phyloP scores from a whole-genome alignment of 2,329 filamentous ascomycete genomes.

The Xylaria polymorpha region DNA sequence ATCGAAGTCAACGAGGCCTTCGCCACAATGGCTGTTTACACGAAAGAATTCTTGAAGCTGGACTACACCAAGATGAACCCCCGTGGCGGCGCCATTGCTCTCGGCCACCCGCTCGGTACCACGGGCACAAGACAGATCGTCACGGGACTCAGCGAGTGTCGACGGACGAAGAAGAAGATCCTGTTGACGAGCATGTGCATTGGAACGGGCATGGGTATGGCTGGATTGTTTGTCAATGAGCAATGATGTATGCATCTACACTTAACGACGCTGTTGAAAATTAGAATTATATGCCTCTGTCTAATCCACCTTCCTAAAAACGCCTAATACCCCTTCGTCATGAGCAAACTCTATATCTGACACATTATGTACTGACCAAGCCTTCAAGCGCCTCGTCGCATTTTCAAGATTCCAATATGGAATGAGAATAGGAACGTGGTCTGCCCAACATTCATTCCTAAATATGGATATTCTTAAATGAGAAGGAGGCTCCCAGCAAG shows the following conservation, averaged over 20 bases:
- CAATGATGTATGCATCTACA: constrained; percentile 47
- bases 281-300: constrained; percentile 18
- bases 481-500: constrained; percentile 24
- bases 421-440: neutral
- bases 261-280: neutral
- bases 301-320: constrained; percentile 23
- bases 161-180: constrained; percentile 88
- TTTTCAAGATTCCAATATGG: neutral
- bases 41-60: constrained; percentile 76
- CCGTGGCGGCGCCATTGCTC: constrained; percentile 82
- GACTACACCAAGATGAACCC: constrained; percentile 83
- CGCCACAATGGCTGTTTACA: constrained; percentile 97
- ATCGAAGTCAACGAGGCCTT: constrained; percentile 98
- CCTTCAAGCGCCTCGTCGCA: neutral
- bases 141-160: constrained; percentile 86
- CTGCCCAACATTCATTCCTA: neutral
- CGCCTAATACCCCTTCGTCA: constrained; percentile 23
- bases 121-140: constrained; percentile 86
- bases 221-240: constrained; percentile 73
- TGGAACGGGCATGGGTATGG: constrained; percentile 76
- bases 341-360: constrained; percentile 10
- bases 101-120: constrained; percentile 84
- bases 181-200: constrained; percentile 92
- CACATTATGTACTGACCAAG: neutral
- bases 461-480: neutral